Evolutionary conservation across 306 rosid species (phyloP), one percentile per base, ranked within the genome.

Genomic region (Ziziphus jujuba): DNA sequence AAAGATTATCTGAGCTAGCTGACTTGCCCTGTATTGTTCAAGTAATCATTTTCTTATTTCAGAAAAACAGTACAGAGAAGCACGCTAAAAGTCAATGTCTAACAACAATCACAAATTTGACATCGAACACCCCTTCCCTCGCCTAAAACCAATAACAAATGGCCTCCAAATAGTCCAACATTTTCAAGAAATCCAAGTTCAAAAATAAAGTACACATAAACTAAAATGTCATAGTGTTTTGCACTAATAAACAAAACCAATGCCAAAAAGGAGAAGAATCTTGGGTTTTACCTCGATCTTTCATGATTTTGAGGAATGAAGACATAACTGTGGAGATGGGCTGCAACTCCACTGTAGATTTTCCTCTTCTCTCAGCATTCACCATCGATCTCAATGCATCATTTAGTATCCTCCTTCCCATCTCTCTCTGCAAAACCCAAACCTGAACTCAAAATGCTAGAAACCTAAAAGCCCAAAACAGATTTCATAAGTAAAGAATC

Each of bases 361-460:
- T 89, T 16, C 89, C 82, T 73, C 97, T 87, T 72, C 50, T 85
- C 82, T 91, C 95, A 0, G 96, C 97, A 73, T 91, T 91, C 69
- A 91, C 97, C 49, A 91, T 83, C 25, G 83, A 59, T 75, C 96
- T 85, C 69, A 87, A 73, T 1, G 97, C 97, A 51, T 91, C 87
- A 17, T 87, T 91, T 82, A 91, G 48, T 24, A 89, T 87, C 79
- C 90, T 87, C 77, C 96, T 83, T 54, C 96, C 97, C 97, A 91
- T 91, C 70, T 49, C 53, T 45, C 34, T 44, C 23, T 13, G 17
- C 58, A 45, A 33, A 53, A 28, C 50, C 49, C 48, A 72, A 43
- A 56, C 63, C 59, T 36, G 14, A 53, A 53, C 58, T 53, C 28
- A 22, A 21, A 24, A 22, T 13, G 8, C 58, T 24, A 21, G 25